A percentile compares a stretch with the other conserved stretches of the same genome.
phyloP scores from a whole-genome alignment of 2,329 filamentous ascomycete species.

The Paradendryphiella salina region DNA sequence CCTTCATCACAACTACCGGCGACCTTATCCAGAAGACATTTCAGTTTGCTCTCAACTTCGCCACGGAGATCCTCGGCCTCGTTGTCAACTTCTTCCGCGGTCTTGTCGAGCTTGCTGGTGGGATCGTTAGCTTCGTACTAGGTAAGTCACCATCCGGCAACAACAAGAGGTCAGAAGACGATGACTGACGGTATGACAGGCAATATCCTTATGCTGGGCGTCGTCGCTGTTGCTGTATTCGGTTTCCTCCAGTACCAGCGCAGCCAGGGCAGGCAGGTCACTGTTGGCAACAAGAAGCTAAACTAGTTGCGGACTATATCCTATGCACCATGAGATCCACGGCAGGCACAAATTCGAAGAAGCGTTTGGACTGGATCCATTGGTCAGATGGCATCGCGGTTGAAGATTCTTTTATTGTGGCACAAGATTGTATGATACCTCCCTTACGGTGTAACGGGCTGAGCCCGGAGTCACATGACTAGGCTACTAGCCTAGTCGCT shows the following conservation, averaged over 20 bases:
- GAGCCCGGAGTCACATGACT: not conserved
- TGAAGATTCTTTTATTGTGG: too few relatives aligned
- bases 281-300: slow-evolving; percentile 45
- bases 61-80: slow-evolving; percentile 33
- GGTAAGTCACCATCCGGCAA: slow-evolving; percentile 23
- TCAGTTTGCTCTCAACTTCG: slow-evolving; percentile 35
- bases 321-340: too few relatives aligned
- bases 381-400: too few relatives aligned
- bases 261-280: slow-evolving; percentile 41
- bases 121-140: slow-evolving; percentile 40
- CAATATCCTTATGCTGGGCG: slow-evolving; percentile 42
- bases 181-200: slow-evolving; percentile 26
- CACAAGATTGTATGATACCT: too few relatives aligned
- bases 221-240: slow-evolving; percentile 38
- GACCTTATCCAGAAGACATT: slow-evolving; percentile 37
- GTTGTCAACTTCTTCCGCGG: slow-evolving; percentile 41
- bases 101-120: slow-evolving; percentile 40
- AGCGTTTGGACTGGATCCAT: too few relatives aligned
- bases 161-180: not conserved
- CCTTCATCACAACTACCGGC: slow-evolving; percentile 43
- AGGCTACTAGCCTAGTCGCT: not conserved
- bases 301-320: slow-evolving; percentile 25
- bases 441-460: not conserved
- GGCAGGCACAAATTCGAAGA: too few relatives aligned
- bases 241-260: slow-evolving; percentile 46